A percentile compares a stretch with the other conserved stretches of the same genome.
phyloP scores from a whole-genome alignment of 2,329 filamentous ascomycete genomes.

The Colletotrichum falcatum region DNA sequence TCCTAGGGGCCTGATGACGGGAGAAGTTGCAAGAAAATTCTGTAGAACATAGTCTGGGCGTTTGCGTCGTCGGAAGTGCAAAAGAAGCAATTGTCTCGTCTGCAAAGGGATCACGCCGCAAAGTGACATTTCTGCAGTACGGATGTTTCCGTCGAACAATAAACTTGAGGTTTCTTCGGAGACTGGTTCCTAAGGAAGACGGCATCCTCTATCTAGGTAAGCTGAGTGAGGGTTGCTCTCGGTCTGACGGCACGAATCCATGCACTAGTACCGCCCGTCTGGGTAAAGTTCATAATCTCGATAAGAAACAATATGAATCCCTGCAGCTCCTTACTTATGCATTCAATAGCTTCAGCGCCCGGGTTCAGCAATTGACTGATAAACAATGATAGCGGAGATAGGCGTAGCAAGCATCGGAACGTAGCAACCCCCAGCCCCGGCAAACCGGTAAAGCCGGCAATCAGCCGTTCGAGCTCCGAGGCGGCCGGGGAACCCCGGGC shows the following conservation, averaged over 20 bases:
- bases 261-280: too few species aligned
- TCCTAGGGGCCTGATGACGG: conserved; percentile 1
- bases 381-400: too few species aligned
- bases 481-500: neutral
- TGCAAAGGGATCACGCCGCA: neutral
- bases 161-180: conserved; percentile 2
- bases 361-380: too few species aligned
- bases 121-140: too few species aligned
- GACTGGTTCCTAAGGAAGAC: neutral
- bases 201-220: neutral
- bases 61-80: neutral
- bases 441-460: neutral
- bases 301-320: too few species aligned
- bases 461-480: neutral
- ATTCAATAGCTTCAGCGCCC: too few species aligned
- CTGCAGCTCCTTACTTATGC: too few species aligned
- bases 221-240: neutral
- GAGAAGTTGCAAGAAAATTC: conserved; percentile 25
- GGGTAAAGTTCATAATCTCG: too few species aligned
- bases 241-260: neutral
- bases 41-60: conserved; percentile 20
- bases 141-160: too few species aligned
- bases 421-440: neutral
- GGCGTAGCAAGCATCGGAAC: neutral
- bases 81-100: conserved; percentile 12